phyloP scores from a whole-genome alignment of 768 basidiomycete species.

The Trametes punicea region DNA sequence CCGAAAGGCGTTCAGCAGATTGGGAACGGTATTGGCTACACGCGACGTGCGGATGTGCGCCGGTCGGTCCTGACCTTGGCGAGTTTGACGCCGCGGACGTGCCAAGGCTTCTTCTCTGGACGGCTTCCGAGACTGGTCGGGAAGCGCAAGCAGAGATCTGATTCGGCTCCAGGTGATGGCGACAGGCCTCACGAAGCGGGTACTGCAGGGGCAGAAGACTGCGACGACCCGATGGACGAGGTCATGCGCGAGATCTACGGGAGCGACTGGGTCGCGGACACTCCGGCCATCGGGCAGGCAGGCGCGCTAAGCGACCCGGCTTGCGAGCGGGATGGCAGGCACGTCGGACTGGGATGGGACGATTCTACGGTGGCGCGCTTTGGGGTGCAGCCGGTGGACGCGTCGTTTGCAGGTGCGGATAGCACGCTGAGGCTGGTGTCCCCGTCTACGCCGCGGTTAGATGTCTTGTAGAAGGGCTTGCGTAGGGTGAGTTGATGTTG shows the following conservation, averaged over 20 bases:
- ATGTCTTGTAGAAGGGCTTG: background rate
- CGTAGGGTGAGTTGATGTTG: background rate
- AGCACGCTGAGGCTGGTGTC: constrained; percentile 23
- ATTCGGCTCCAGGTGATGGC: background rate
- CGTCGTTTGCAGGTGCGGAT: constrained; percentile 17
- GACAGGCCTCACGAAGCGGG: background rate
- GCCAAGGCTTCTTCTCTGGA: constrained; percentile 19
- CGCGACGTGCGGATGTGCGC: constrained; percentile 13
- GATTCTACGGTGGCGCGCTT: background rate
- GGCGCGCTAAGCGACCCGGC: constrained; percentile 1
- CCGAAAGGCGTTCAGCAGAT: constrained; percentile 36
- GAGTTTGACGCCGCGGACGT: constrained; percentile 22
- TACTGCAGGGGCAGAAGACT: background rate
- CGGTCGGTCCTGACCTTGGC: constrained; percentile 15
- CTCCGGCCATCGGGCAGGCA: background rate
- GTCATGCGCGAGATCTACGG: constrained; percentile 30
- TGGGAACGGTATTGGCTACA: constrained; percentile 34
- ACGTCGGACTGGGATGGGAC: constrained; percentile 12
- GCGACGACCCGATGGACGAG: constrained; percentile 27
- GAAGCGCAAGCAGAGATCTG: constrained; percentile 3
- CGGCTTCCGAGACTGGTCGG: background rate
- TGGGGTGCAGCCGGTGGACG: constrained; percentile 9
- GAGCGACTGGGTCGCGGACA: constrained; percentile 20
- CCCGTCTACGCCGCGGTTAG: constrained; percentile 15
- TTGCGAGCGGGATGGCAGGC: background rate